Evolutionary conservation across 768 basidiomycete species (phyloP), one percentile per base, ranked within the genome.

Genomic region (Sarcomyxa edulis): DNA sequence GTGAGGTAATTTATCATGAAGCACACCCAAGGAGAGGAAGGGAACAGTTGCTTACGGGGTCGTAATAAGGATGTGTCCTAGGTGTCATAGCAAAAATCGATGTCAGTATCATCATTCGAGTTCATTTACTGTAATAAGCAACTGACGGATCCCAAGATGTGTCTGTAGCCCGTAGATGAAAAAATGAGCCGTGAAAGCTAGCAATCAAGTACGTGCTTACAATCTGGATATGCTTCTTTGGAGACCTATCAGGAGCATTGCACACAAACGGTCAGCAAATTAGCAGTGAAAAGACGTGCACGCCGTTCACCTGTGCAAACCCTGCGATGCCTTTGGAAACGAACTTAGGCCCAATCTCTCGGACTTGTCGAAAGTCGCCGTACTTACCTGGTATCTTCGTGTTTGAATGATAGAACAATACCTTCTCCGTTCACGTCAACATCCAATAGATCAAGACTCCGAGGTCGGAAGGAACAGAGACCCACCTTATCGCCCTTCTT

Each of bases 191-290:
- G 4, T 19, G 16, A 15, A 6, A 23, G 23, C 3, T 23, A 15
- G 14, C 16, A 7, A 23, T 19, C 11, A 2, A 22, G 18, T 22
- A 27, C 18, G 10, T 15, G 60, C 88, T 64, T 60, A 92, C 90
- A 74, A 55, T 97, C 93, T 14, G 92, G 88, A 59, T 95, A 94
- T 5, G 90, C 88, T 55, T 86, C 84, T 56, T 78, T 88, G 21
- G 71, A 71, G 6, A 95, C 81, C 78, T 89, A 42, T 7, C 10
- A 39, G 18, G n/a, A 32, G 12, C 16, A 27, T 32, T 14, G 34
- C n/a, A 36, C 18, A 44, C 46, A 16, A 51, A 34, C 18, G n/a
- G n/a, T 35, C 30, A 36, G 37, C 7, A 33, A 36, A 5, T 12
- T 22, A 16, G 23, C 34, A 44, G 27, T 22, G 16, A 15, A 29